A percentile compares a stretch with the other conserved stretches of the same genome.
phyloP scores from a whole-genome alignment of 176 grass and related monocot genomes.

The Zoysia japonica region DNA sequence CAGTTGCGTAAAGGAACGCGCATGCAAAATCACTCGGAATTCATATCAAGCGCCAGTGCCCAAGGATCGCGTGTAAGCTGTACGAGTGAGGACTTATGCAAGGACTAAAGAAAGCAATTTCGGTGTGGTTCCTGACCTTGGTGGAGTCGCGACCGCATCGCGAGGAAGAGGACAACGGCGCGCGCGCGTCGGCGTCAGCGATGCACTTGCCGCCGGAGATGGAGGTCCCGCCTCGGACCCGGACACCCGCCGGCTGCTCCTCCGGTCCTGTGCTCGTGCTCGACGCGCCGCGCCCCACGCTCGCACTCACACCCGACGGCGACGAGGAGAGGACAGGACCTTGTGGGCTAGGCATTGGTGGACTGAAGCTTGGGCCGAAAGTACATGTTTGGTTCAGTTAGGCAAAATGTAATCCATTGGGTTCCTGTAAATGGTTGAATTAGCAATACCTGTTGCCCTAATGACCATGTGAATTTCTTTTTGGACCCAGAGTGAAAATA shows the following conservation, averaged over 20 bases:
- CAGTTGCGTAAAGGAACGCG: not conserved
- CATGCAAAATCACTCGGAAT: not conserved
- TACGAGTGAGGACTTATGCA: not conserved
- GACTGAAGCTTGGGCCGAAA: not conserved
- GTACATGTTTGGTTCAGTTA: not conserved
- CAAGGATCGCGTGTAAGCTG: not conserved
- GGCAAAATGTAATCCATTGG: not conserved
- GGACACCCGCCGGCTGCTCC: not conserved
- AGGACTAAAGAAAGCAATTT: not conserved
- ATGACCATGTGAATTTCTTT: no score
- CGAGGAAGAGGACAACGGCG: not conserved
- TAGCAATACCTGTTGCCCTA: no score
- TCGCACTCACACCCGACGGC: not conserved
- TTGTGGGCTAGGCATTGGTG: no score
- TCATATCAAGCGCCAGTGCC: not conserved
- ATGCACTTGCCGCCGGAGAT: not conserved
- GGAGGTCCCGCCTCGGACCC: not conserved
- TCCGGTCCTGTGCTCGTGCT: not conserved
- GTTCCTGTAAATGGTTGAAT: not conserved
- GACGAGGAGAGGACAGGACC: not conserved
- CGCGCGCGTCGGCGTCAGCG: not conserved
- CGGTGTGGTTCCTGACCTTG: not conserved
- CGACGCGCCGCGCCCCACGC: not conserved
- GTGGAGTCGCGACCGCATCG: not conserved
- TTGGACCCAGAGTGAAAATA: no score